Evolutionary conservation across 2,329 filamentous ascomycete genomes (phyloP), one percentile per base, ranked within the genome.

Genomic region (Bipolaris bicolor): DNA sequence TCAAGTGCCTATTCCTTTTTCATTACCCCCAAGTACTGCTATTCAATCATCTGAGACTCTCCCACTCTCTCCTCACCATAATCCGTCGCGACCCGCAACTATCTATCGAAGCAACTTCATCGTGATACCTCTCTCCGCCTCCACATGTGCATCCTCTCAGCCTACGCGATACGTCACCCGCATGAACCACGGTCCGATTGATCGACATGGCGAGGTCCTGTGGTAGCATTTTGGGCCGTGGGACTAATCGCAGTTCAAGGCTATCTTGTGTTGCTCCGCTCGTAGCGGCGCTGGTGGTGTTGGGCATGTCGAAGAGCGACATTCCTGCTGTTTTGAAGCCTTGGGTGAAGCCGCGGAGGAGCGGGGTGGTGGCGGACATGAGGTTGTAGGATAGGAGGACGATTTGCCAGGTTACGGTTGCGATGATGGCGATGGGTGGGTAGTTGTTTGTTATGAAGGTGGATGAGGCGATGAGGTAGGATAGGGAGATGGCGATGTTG

Each of bases 361-460:
- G 26, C 0, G 55, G 55, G 15, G 43, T n/a, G 4, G 51, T 51
- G 20, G 51, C 55, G 13, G 51, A 55, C 33, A 58, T 58, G 34
- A 58, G 51, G n/a, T 36, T 50, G 34, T 47, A 58, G 1, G 39
- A 49, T 10, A 58, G 26, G 4, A 58, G 40, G 7, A 55, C 44
- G 5, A 18, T 54, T 34, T 58, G 55, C 55, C 55, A 58, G 18
- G 18, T 37, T 7, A 29, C 51, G 5, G 46, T 50, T 4, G 40
- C 11, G 11, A 49, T 33, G 11, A 58, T 55, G 33, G 43, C 31
- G 6, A 58, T 54, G n/a, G 51, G 39, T 11, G 48, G 15, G 5
- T 46, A 16, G 20, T 31, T 18, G 11, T 13, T 31, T 5, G 10
- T 16, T 26, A 58, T 33, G 40, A 54, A 58, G 1, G n/a, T 10